Conservation (phyloP, 352 stramenopile genomes). For the Phytopythium montanum region DNA sequence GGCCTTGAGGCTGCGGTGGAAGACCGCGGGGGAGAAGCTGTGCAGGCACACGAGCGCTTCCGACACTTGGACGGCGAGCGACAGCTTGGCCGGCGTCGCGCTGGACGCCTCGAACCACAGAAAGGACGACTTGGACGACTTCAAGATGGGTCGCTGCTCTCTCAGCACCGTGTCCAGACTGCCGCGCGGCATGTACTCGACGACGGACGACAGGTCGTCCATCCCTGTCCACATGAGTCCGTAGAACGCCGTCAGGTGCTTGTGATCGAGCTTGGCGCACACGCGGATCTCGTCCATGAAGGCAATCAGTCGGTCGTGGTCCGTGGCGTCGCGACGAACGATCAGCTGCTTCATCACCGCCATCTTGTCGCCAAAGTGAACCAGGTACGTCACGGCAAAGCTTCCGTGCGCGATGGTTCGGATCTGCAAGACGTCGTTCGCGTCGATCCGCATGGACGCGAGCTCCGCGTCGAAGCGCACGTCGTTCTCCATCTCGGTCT, state of each 20-base stretch:
- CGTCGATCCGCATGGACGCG: slow-evolving; percentile 27
- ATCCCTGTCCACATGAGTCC: slow-evolving; percentile 55
- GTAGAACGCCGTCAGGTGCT: slow-evolving; percentile 50
- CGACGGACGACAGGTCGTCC: slow-evolving; percentile 51
- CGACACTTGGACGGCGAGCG: slow-evolving; percentile 52
- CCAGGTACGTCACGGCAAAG: slow-evolving; percentile 33
- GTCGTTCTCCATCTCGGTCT: slow-evolving; percentile 22
- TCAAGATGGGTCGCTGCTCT: slow-evolving; percentile 29
- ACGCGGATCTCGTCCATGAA: slow-evolving; percentile 76
- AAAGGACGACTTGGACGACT: slow-evolving; percentile 18
- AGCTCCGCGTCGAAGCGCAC: slow-evolving; percentile 28
- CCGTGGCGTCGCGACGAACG: slow-evolving; percentile 9
- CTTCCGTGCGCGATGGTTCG: slow-evolving; percentile 26
- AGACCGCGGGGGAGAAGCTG: slow-evolving; percentile 53
- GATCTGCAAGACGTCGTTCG: slow-evolving; percentile 34
- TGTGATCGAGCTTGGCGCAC: slow-evolving; percentile 45
- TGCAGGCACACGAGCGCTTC: slow-evolving; percentile 64
- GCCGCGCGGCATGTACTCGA: slow-evolving; percentile 53
- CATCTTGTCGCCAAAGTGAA: slow-evolving; percentile 32
- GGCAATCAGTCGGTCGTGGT: slow-evolving; percentile 27
- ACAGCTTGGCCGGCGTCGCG: slow-evolving; percentile 31
- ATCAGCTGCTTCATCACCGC: slow-evolving; percentile 32
- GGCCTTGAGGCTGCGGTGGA: slow-evolving; percentile 54
- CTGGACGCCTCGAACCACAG: slow-evolving; percentile 27
- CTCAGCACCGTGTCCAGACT: slow-evolving; percentile 27